A percentile compares a stretch with the other conserved stretches of the same genome.
Evolutionary conservation across 2,329 filamentous ascomycete genomes (phyloP).

Genomic region (Escovopsis weberi): DNA sequence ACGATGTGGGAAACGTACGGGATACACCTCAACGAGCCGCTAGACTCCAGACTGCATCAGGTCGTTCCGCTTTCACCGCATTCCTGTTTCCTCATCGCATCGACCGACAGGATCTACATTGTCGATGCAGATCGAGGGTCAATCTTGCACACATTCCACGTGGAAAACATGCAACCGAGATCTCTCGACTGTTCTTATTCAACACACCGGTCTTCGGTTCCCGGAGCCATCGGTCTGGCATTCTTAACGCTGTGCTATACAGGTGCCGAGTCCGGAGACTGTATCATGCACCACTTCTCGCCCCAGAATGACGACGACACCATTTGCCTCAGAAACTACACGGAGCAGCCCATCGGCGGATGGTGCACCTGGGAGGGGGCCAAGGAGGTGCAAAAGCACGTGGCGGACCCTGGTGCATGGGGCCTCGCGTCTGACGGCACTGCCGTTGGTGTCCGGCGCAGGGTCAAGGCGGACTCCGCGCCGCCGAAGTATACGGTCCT

Average conservation of each 20-base stretch:
- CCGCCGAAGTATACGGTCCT: constrained; percentile 6
- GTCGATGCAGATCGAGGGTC: constrained; percentile 26
- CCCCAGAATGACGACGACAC: constrained; percentile 36
- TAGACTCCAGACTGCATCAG: constrained; percentile 34
- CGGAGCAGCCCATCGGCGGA: constrained; percentile 23
- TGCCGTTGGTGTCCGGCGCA: constrained; percentile 47
- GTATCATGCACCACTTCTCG: constrained; percentile 50
- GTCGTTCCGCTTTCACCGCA: constrained; percentile 45
- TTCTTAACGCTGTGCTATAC: constrained; percentile 53
- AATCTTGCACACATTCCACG: constrained; percentile 47
- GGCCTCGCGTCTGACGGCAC: constrained; percentile 44
- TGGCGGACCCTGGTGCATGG: constrained; percentile 53
- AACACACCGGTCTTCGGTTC: constrained; percentile 22
- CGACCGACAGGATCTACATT: constrained; percentile 44
- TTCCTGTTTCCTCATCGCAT: constrained; percentile 45
- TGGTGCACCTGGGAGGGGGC: constrained; percentile 38
- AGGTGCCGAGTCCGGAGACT: constrained; percentile 42
- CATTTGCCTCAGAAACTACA: constrained; percentile 38
- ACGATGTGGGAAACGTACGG: constrained; percentile 35
- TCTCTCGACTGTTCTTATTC: constrained; percentile 48
- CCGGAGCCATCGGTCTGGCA: constrained; percentile 42
- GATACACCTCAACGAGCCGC: constrained; percentile 26
- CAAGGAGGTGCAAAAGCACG: constrained; percentile 33
- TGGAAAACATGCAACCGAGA: constrained; percentile 41
- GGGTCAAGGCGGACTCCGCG: constrained; percentile 12